Evolutionary conservation across 2,329 filamentous ascomycete genomes (phyloP).

Genomic region (Penicillium fuscoglaucum): DNA sequence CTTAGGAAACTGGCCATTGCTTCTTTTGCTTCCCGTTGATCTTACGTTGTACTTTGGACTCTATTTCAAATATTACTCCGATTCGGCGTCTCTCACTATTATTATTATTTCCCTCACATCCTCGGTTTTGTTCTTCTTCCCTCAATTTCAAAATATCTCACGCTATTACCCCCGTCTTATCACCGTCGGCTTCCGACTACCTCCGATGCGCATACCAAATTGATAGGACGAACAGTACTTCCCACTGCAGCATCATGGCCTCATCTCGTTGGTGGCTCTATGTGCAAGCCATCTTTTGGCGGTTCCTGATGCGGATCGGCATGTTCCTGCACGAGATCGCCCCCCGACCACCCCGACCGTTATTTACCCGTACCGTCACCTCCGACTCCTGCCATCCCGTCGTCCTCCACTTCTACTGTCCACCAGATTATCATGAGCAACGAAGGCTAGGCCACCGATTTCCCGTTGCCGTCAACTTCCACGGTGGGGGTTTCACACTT

Average conservation of each 20-base stretch:
- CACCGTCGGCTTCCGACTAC: not conserved
- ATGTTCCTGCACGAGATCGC: slow-evolving; percentile 67
- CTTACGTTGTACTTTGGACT: not conserved
- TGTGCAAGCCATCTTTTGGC: slow-evolving; percentile 65
- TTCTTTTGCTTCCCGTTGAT: not conserved
- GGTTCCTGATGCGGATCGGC: slow-evolving; percentile 66
- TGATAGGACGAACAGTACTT: slow-evolving; percentile 6
- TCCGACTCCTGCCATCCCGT: slow-evolving; percentile 54
- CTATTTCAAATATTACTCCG: not conserved
- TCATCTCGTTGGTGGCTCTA: slow-evolving; percentile 60
- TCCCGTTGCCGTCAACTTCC: slow-evolving; percentile 63
- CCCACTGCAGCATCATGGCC: slow-evolving; percentile 26
- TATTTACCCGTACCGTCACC: slow-evolving; percentile 60
- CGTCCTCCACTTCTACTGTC: slow-evolving; percentile 62
- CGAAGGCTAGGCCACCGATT: slow-evolving; percentile 47
- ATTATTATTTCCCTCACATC: not conserved
- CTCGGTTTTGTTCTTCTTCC: not conserved
- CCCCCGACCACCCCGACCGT: slow-evolving; percentile 60
- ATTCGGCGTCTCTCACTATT: not conserved
- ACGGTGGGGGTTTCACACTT: slow-evolving; percentile 64
- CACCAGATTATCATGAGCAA: slow-evolving; percentile 40
- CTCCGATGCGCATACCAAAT: not conserved
- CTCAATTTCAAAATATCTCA: not conserved
- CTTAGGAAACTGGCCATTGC: not conserved
- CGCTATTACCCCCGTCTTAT: not conserved